Evolutionary conservation across 2,329 filamentous ascomycete species (phyloP), one percentile per base, ranked within the genome.

Genomic region (Verticillium dahliae): DNA sequence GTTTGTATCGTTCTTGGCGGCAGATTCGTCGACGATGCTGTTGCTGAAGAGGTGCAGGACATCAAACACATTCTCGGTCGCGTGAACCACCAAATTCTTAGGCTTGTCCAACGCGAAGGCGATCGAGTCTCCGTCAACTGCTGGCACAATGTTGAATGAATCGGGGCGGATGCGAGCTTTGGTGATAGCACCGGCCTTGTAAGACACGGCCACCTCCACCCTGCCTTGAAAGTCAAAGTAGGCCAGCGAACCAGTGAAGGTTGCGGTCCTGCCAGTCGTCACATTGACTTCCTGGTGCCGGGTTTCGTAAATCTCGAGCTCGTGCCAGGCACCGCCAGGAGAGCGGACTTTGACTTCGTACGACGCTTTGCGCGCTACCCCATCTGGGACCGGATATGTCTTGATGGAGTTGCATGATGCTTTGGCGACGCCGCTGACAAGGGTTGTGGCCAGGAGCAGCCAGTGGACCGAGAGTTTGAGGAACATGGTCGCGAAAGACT

Each of bases 1-100:
- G 14, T 27, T 61, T 34, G 10, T 59, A n/a, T 52, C 62, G 54
- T 58, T 57, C 11, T 60, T 31, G 0, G 54, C 33, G 1, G 65
- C 62, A 4, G 56, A 39, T 13, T 66, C 57, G 1, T 55, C 61
- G 14, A 65, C 64, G 10, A 66, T 65, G 2, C 18, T n/a, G 57
- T 68, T 69, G 45, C 61, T 66, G 22, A 68, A 63, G 0, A 71
- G 50, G 52, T 70, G 67, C 14, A 71, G 58, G 22, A 61, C 61
- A 15, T 69, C 61, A 54, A 67, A 71, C 6, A 69, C 65, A 37
- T 69, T 64, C 13, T 58, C 65, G 54, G 69, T 68, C 15, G 68
- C 52, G 45, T 71, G 56, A n/a, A 61, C 13, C 4, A 59, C 14
- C 6, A 61, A 1, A 31, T 61, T 57, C 11, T 33, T 34, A 1